Conservation (phyloP, 2,329 filamentous ascomycete genomes). For the Furcasterigmium sp. region DNA sequence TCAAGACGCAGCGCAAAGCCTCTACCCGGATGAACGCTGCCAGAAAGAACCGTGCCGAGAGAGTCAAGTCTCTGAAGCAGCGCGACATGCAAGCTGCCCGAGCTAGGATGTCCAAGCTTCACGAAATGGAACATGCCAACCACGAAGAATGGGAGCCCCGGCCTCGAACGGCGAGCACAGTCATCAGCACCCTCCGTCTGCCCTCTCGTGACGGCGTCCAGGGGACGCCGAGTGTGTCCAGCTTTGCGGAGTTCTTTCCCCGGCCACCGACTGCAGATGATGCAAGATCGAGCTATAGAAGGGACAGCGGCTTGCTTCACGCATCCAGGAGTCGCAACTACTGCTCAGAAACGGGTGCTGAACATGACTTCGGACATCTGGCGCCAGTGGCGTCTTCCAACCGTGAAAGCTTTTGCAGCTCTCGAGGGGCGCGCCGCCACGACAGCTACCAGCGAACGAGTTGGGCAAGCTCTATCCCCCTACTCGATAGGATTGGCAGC, state of each 20-base stretch:
- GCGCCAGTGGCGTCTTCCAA: neutral
- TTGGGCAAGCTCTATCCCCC: conserved; percentile 12
- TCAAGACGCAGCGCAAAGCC: conserved; percentile 1
- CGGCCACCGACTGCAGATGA: conserved; percentile 1
- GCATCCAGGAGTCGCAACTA: neutral
- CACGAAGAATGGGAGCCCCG: conserved; percentile 6
- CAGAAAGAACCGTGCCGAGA: conserved; percentile 26
- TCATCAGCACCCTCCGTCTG: conserved; percentile 9
- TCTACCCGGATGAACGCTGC: conserved; percentile 12
- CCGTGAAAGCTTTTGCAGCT: conserved; percentile 2
- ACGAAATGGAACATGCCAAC: neutral
- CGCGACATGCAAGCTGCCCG: conserved; percentile 31
- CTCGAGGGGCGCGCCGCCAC: conserved; percentile 9
- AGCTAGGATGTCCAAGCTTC: conserved; percentile 6
- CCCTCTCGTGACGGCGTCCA: conserved; percentile 9
- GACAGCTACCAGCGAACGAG: conserved; percentile 10
- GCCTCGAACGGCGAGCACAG: conserved; percentile 8
- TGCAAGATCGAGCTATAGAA: neutral
- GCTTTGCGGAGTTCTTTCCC: neutral
- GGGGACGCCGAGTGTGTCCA: neutral
- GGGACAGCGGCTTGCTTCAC: neutral
- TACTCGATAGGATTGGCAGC: conserved; percentile 12
- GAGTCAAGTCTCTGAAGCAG: conserved; percentile 32
- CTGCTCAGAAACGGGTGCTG: too few relatives aligned
- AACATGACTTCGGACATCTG: too few relatives aligned